Percentiles rank a stretch among this genome's conserved stretches.
Evolutionary conservation across 768 basidiomycete genomes (phyloP).

Genomic region (Atractiella rhizophila): DNA sequence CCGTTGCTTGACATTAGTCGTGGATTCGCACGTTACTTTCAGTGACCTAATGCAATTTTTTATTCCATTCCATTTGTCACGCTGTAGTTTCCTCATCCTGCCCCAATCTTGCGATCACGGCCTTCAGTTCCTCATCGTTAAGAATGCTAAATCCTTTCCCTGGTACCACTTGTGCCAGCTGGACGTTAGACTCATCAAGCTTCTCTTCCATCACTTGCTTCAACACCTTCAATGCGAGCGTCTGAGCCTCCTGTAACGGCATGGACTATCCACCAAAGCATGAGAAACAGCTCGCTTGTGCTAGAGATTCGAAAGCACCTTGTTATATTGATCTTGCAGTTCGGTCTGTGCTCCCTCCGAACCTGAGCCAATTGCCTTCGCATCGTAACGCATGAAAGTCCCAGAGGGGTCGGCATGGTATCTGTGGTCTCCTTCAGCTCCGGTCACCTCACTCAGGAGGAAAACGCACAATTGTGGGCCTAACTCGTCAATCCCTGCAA

Average conservation of each 20-base stretch:
- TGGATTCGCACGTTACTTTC: background rate
- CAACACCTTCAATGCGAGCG: slow-evolving; percentile 58
- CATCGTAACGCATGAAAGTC: slow-evolving; percentile 85
- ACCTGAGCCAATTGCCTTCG: slow-evolving; percentile 94
- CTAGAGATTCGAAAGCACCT: slow-evolving; percentile 28
- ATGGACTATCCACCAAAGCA: slow-evolving; percentile 38
- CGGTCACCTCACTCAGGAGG: background rate
- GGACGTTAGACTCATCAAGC: slow-evolving; percentile 93
- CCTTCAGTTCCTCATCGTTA: slow-evolving; percentile 51
- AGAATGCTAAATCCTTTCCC: slow-evolving; percentile 52
- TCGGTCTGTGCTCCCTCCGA: slow-evolving; percentile 93
- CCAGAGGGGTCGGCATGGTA: slow-evolving; percentile 97
- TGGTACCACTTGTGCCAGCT: slow-evolving; percentile 54
- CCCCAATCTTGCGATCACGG: slow-evolving; percentile 45
- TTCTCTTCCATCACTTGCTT: slow-evolving; percentile 99
- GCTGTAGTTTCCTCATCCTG: background rate
- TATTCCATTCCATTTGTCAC: background rate
- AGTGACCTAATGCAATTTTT: background rate
- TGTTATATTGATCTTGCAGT: slow-evolving; percentile 90
- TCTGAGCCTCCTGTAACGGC: slow-evolving; percentile 64
- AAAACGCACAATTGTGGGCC: slow-evolving; percentile 72
- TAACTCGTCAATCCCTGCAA: slow-evolving; percentile 87
- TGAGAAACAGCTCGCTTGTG: background rate
- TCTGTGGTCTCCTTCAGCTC: slow-evolving; percentile 24
- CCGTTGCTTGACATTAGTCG: background rate